Conservation (phyloP, 192 early-diverging fungal genomes). For the Coemansia sp. region DNA sequence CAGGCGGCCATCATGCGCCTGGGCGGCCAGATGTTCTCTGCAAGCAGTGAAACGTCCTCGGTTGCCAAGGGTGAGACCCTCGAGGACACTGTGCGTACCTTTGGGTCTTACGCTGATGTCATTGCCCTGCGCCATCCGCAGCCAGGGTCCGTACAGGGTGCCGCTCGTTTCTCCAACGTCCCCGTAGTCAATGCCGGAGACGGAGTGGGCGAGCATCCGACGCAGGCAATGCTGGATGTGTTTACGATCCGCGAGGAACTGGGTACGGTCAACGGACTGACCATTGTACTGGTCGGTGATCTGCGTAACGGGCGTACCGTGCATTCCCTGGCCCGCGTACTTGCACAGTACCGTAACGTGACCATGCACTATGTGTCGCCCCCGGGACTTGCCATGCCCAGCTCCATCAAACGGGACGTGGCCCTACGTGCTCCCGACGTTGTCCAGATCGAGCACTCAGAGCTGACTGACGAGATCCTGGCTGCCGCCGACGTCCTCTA, state of each 20-base stretch:
- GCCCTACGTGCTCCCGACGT: conserved; percentile 58
- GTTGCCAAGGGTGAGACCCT: conserved; percentile 95
- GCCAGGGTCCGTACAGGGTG: conserved; percentile 77
- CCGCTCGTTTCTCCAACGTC: conserved; percentile 84
- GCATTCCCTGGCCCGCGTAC: conserved; percentile 88
- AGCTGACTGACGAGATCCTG: conserved; percentile 77
- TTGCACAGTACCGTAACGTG: conserved; percentile 84
- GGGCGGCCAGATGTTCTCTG: conserved; percentile 86
- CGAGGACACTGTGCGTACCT: conserved; percentile 91
- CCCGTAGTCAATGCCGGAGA: conserved; percentile 98
- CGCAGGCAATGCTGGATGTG: conserved; percentile 95
- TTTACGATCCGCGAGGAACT: conserved; percentile 95
- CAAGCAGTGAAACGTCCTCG: conserved; percentile 81
- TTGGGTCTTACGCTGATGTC: conserved; percentile 89
- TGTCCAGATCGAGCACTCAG: conserved; percentile 65
- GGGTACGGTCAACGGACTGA: conserved; percentile 93
- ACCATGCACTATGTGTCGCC: conserved; percentile 94
- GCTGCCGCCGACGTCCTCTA: conserved; percentile 91
- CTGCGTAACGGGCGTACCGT: conserved; percentile 98
- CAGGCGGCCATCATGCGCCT: conserved; percentile 92
- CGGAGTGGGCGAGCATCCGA: conserved; percentile 96
- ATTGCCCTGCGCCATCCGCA: conserved; percentile 93
- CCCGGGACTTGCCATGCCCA: conserved; percentile 78
- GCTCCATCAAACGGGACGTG: conserved; percentile 73
- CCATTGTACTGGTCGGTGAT: conserved; percentile 94